phyloP scores from a whole-genome alignment of 176 grass and related monocot species.

The Aegilops speltoides region DNA sequence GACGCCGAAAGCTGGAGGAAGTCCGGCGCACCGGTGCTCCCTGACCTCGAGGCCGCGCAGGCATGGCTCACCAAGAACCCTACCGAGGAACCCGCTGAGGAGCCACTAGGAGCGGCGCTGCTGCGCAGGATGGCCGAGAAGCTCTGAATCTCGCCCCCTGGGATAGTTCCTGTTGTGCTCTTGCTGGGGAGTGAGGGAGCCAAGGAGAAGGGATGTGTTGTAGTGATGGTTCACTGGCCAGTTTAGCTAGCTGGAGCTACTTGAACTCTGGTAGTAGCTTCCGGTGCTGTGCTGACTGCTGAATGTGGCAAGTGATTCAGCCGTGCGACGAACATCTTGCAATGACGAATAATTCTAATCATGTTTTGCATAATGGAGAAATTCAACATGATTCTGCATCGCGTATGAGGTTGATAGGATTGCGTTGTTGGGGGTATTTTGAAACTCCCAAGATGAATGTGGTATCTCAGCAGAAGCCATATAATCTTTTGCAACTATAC shows the following conservation, averaged over 20 bases:
- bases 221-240: not conserved
- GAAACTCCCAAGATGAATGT: too few relatives aligned
- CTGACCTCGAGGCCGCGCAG: constrained; percentile 55
- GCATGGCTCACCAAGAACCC: constrained; percentile 63
- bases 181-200: constrained; percentile 8
- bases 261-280: not conserved
- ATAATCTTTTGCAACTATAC: too few relatives aligned
- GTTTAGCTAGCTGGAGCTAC: constrained; percentile 19
- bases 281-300: constrained; percentile 7
- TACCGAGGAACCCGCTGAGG: constrained; percentile 13
- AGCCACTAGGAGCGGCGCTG: constrained; percentile 27
- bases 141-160: not conserved
- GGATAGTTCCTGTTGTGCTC: not conserved
- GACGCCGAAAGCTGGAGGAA: constrained; percentile 77
- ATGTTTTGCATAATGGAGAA: not conserved
- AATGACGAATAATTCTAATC: not conserved
- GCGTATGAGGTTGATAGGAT: too few relatives aligned
- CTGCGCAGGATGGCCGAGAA: constrained; percentile 38
- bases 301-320: not conserved
- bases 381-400: not conserved
- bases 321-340: not conserved
- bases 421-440: too few relatives aligned
- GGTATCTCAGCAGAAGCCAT: too few relatives aligned
- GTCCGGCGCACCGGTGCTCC: constrained; percentile 63
- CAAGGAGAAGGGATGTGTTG: not conserved